Evolutionary conservation across 2,329 filamentous ascomycete genomes (phyloP).

Genomic region (Trichoderma sp.): DNA sequence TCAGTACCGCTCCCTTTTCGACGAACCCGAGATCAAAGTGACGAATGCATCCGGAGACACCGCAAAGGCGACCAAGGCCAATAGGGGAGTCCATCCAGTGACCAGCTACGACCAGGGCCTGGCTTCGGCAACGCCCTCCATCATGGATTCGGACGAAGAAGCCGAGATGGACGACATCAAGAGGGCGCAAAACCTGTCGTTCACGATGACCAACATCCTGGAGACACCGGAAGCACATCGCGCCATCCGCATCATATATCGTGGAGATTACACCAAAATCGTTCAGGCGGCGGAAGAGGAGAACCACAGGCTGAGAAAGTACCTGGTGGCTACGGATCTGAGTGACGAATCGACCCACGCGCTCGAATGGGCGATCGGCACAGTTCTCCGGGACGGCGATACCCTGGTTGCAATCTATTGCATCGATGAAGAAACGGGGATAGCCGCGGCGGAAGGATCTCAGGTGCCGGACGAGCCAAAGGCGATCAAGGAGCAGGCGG

Average conservation of each 20-base stretch:
- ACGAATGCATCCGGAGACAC: slow-evolving; percentile 66
- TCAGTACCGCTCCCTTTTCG: slow-evolving; percentile 64
- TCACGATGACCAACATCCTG: slow-evolving; percentile 79
- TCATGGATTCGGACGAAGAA: slow-evolving; percentile 81
- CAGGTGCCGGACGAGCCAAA: slow-evolving; percentile 72
- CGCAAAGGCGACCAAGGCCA: slow-evolving; percentile 52
- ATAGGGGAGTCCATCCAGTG: slow-evolving; percentile 69
- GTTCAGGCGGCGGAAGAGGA: slow-evolving; percentile 78
- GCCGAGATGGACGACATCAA: slow-evolving; percentile 82
- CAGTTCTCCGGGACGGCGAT: slow-evolving; percentile 89
- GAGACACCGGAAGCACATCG: slow-evolving; percentile 76
- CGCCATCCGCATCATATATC: slow-evolving; percentile 84
- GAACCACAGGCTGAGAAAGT: slow-evolving; percentile 78
- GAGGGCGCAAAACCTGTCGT: slow-evolving; percentile 79
- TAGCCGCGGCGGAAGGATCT: slow-evolving; percentile 52
- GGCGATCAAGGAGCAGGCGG: slow-evolving; percentile 74
- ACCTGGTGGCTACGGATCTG: slow-evolving; percentile 92
- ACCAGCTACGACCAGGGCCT: slow-evolving; percentile 79
- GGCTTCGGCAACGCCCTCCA: slow-evolving; percentile 57
- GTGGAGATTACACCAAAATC: slow-evolving; percentile 79
- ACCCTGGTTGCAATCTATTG: slow-evolving; percentile 93
- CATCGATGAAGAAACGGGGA: slow-evolving; percentile 80
- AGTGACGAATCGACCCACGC: slow-evolving; percentile 94
- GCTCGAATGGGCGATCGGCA: slow-evolving; percentile 96
- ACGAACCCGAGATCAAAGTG: slow-evolving; percentile 67